Evolutionary conservation across 2,329 filamentous ascomycete species (phyloP), one percentile per base, ranked within the genome.

Genomic region (Madurella mycetomatis): DNA sequence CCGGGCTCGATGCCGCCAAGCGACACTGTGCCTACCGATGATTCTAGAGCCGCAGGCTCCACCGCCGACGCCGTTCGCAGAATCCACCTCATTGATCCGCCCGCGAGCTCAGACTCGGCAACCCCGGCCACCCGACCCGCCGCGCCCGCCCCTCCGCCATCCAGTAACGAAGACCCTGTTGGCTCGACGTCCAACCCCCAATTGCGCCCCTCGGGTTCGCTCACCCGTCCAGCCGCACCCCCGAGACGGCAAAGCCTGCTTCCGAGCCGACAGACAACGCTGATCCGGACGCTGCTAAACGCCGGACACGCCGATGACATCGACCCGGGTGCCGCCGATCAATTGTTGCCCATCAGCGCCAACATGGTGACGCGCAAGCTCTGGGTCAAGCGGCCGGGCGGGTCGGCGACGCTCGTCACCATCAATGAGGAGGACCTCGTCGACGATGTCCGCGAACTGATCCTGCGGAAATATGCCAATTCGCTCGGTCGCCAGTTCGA

Each of bases 401-500:
- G 86, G 55, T 96, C 92, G 53, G 85, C 92, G 40, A 99, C 94
- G 13, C 78, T 94, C 65, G 87, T 99, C 52, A 84, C 87, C 57
- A 88, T 95, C 64, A 80, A 84, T 63, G 88, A 95, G 65, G 90
- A 95, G 65, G 91, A 96, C 67, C 75, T 97, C 64, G 92, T 97
- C 54, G 94, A 99, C 70, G 92, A 96, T 72, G 86, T 96, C 58
- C 87, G 92, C 64, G 94, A 96, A 63, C 84, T 90, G 77, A 94
- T 97, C 54, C 76, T 97, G 63, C 85, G 84, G 66, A 97, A 97
- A 75, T 99, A 97, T 70, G 84, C 85, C 64, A 97, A 99, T 72
- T 95, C 91, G 13, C 78, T 99, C 25, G 92, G 92, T 48, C 85
- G 85, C 63, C 88, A 82, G 49, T 96, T 92, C 70, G 94, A 99